phyloP scores from a whole-genome alignment of 306 rosid species.

The Sindora glabra region DNA sequence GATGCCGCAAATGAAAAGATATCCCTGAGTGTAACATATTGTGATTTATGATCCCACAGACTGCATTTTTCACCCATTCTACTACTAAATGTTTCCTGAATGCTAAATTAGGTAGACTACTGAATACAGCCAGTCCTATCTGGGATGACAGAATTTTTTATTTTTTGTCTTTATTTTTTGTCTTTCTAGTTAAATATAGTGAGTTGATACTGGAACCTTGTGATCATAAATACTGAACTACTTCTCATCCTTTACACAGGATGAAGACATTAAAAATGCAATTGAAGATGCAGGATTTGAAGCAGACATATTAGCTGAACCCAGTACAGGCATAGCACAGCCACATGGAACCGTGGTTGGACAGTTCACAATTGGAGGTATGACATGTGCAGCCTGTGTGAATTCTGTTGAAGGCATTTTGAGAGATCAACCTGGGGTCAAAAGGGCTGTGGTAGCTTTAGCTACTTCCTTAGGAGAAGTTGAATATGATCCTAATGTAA shows the following conservation, averaged over 20 bases:
- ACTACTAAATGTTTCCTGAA: too few relatives aligned
- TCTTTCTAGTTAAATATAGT: too few relatives aligned
- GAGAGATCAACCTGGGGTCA: conserved; percentile 72
- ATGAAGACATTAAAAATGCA: conserved; percentile 73
- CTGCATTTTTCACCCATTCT: too few relatives aligned
- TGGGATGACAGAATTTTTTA: neutral
- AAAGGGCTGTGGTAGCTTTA: conserved; percentile 84
- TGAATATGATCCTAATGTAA: conserved; percentile 67
- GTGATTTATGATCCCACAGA: too few relatives aligned
- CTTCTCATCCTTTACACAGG: conserved; percentile 53
- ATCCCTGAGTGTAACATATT: too few relatives aligned
- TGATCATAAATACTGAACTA: too few relatives aligned
- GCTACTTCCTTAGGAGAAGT: conserved; percentile 92
- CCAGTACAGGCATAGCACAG: conserved; percentile 45
- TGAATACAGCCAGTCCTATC: too few relatives aligned
- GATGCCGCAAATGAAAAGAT: too few relatives aligned
- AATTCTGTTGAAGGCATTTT: conserved; percentile 90
- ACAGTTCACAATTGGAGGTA: conserved; percentile 89
- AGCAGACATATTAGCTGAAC: conserved; percentile 80
- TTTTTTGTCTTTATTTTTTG: neutral
- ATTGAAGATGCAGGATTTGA: conserved; percentile 99
- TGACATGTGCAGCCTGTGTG: conserved; percentile 99
- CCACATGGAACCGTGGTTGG: conserved; percentile 59
- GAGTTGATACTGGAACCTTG: conserved; percentile 3
- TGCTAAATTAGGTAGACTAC: too few relatives aligned